These are phyloP conservation scores for Malbranchea cinnamomea DNA, from an alignment of 2,329 filamentous ascomycete species.

Conservation along the genomic window DNA sequence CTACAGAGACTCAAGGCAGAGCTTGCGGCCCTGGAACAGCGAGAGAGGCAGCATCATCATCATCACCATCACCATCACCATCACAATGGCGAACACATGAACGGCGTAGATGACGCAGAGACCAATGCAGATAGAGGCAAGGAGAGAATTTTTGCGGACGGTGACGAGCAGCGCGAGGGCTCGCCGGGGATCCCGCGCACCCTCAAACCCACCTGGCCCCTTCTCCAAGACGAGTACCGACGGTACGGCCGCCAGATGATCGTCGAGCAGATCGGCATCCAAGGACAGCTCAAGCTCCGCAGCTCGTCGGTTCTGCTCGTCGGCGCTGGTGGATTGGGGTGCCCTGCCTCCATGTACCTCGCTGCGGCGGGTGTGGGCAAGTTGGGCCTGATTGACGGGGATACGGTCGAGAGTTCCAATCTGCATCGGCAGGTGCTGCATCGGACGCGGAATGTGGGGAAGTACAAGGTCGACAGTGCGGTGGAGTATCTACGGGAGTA, in stretches of 20 bases:
- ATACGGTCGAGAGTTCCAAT: conserved; percentile 77
- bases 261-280: conserved; percentile 62
- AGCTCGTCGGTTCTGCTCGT: conserved; percentile 61
- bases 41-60: not conserved
- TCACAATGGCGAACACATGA: no score
- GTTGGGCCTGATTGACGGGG: conserved; percentile 74
- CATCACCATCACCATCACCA: no score
- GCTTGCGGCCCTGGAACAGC: conserved; percentile 13
- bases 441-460: conserved; percentile 52
- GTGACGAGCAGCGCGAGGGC: not conserved
- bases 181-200: no score
- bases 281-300: conserved; percentile 62
- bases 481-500: conserved; percentile 44
- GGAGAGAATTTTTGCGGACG: conserved; percentile 1
- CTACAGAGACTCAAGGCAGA: conserved; percentile 22
- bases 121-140: conserved; percentile 1
- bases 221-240: conserved; percentile 59
- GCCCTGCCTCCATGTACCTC: conserved; percentile 83
- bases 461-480: conserved; percentile 68
- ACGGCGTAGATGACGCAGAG: conserved; percentile 3
- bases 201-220: conserved; percentile 48
- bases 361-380: conserved; percentile 76
- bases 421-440: conserved; percentile 86
- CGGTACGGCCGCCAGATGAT: conserved; percentile 88
- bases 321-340: conserved; percentile 79